Conservation (phyloP, 768 basidiomycete species). For the Psilocybe sp. region DNA sequence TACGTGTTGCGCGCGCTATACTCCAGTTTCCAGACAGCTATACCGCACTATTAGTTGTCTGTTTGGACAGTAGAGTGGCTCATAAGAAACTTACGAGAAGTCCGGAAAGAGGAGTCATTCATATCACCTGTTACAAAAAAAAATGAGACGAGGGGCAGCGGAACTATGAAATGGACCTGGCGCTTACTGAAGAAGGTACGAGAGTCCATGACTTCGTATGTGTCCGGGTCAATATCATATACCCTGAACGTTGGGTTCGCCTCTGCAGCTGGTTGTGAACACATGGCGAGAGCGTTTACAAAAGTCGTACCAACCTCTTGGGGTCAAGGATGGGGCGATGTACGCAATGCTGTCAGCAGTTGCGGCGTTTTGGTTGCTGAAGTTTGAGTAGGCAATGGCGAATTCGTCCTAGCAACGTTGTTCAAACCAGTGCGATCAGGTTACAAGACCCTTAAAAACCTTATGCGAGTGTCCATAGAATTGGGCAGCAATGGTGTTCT, state of each 20-base stretch:
- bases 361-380: constrained; percentile 37
- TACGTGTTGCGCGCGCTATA: constrained; percentile 58
- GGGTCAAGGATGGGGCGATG: constrained; percentile 57
- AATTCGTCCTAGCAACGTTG: constrained; percentile 48
- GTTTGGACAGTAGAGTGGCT: not conserved
- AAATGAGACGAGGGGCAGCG: not conserved
- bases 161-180: not conserved
- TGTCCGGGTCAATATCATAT: constrained; percentile 65
- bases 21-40: constrained; percentile 50
- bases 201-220: constrained; percentile 62
- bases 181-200: constrained; percentile 47
- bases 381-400: constrained; percentile 57
- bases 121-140: constrained; percentile 33
- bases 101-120: constrained; percentile 42
- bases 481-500: constrained; percentile 54
- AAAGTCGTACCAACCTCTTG: constrained; percentile 37
- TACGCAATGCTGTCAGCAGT: constrained; percentile 46
- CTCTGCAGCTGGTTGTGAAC: constrained; percentile 24
- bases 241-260: constrained; percentile 57
- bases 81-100: constrained; percentile 32
- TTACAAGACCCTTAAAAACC: constrained; percentile 1
- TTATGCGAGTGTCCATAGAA: constrained; percentile 63
- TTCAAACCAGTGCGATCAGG: not conserved
- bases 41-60: not conserved
- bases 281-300: not conserved